Percentiles rank a stretch among this genome's conserved stretches.
Evolutionary conservation across 805 yeast species (phyloP).

Genomic region (Candida tammaniensis): DNA sequence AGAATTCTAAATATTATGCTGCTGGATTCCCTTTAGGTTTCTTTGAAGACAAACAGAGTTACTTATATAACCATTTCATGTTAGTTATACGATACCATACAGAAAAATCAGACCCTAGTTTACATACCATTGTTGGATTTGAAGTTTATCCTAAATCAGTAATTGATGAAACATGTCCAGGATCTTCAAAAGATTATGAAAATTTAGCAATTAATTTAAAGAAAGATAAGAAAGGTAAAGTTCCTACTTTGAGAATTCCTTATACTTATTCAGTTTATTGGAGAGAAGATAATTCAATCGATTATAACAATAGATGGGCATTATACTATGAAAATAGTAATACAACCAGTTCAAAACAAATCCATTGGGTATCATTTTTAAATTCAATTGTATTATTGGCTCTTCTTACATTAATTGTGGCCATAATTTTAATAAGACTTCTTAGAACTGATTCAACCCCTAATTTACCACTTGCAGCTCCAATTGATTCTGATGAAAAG

Average conservation of each 20-base stretch:
- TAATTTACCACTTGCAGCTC: slow-evolving; percentile 13
- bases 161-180: slow-evolving; percentile 66
- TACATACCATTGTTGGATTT: slow-evolving; percentile 74
- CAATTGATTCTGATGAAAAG: slow-evolving; percentile 6
- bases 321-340: slow-evolving; percentile 59
- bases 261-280: slow-evolving; percentile 85
- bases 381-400: slow-evolving; percentile 67
- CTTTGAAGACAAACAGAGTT: slow-evolving; percentile 52
- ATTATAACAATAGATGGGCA: slow-evolving; percentile 72
- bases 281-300: slow-evolving; percentile 72
- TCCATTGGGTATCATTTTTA: slow-evolving; percentile 77
- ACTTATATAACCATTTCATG: slow-evolving; percentile 77
- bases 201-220: slow-evolving; percentile 52
- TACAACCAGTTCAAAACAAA: slow-evolving; percentile 39
- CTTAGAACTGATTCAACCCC: slow-evolving; percentile 31
- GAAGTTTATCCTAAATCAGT: slow-evolving; percentile 88
- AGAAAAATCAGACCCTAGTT: slow-evolving; percentile 34
- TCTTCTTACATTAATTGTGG: slow-evolving; percentile 62
- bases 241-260: slow-evolving; percentile 48
- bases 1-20: slow-evolving; percentile 67
- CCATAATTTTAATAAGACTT: slow-evolving; percentile 56
- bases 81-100: slow-evolving; percentile 70
- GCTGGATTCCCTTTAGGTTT: slow-evolving; percentile 87
- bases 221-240: slow-evolving; percentile 21
- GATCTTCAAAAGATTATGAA: slow-evolving; percentile 58